phyloP scores from a whole-genome alignment of 331 rosid genomes.

The Quercus phellos region DNA sequence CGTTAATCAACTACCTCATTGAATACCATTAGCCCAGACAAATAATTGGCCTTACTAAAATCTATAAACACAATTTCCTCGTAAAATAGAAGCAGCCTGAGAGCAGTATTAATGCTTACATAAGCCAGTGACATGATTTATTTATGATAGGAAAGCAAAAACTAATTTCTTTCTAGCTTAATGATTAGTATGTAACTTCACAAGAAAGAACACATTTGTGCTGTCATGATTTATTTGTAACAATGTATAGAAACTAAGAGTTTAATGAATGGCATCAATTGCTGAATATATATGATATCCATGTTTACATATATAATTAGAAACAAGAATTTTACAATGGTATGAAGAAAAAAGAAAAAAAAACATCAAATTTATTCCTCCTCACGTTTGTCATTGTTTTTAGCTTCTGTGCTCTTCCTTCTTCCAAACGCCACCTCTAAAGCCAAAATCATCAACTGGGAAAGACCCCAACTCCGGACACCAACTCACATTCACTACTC shows the following conservation, averaged over 20 bases:
- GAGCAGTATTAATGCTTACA: too few relatives aligned
- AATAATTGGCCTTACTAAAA: neutral
- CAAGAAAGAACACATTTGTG: too few relatives aligned
- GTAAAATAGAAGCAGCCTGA: neutral
- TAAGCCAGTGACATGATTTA: too few relatives aligned
- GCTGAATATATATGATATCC: neutral
- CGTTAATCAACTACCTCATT: neutral
- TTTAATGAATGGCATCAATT: too few relatives aligned
- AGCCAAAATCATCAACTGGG: slow-evolving; percentile 22
- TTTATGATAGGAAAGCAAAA: too few relatives aligned
- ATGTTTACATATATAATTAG: neutral
- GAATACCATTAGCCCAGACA: neutral
- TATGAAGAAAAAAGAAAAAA: neutral
- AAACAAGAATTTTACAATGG: neutral
- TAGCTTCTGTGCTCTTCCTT: slow-evolving; percentile 11
- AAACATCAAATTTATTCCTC: neutral
- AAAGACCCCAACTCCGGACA: slow-evolving; percentile 28
- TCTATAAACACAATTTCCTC: neutral
- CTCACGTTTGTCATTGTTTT: neutral
- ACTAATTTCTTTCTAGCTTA: too few relatives aligned
- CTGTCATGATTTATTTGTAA: too few relatives aligned
- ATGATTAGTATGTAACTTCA: too few relatives aligned
- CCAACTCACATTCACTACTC: slow-evolving; percentile 24
- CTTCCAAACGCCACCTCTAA: slow-evolving; percentile 31
- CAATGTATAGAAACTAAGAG: too few relatives aligned